Conservation (phyloP, 1,139 yeast genomes). For the Zygoascus sp. region DNA sequence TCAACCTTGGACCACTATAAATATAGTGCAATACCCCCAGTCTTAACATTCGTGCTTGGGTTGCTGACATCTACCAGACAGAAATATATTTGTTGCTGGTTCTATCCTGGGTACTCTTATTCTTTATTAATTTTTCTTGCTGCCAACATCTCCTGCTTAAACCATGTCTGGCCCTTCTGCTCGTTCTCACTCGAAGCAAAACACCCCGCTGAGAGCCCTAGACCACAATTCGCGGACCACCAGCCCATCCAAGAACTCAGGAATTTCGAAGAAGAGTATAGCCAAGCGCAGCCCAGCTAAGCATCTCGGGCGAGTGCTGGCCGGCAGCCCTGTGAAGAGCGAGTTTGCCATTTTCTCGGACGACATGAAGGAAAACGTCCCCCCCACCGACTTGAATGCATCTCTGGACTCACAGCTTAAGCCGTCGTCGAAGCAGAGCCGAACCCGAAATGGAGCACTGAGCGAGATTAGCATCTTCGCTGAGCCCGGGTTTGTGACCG, state of each 20-base stretch:
- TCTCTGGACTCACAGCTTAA: too few relatives aligned
- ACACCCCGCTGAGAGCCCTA: not conserved
- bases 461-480: slow-evolving; percentile 10
- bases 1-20: not conserved
- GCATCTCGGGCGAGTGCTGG: not conserved
- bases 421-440: too few relatives aligned
- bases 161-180: not conserved
- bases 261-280: not conserved
- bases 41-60: too few relatives aligned
- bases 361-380: slow-evolving; percentile 10
- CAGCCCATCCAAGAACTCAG: not conserved
- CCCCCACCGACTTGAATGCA: not conserved
- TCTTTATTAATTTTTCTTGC: not conserved
- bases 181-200: not conserved
- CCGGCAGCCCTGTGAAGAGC: not conserved
- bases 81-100: not conserved
- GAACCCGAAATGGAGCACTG: slow-evolving; percentile 1
- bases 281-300: not conserved
- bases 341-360: slow-evolving; percentile 3
- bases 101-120: not conserved
- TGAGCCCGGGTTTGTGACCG: slow-evolving; percentile 12
- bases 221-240: not conserved
- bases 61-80: too few relatives aligned
- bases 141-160: not conserved
- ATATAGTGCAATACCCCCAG: not conserved